Evolutionary conservation across 805 yeast species (phyloP).

Genomic region (Komagataella pseudopastoris): DNA sequence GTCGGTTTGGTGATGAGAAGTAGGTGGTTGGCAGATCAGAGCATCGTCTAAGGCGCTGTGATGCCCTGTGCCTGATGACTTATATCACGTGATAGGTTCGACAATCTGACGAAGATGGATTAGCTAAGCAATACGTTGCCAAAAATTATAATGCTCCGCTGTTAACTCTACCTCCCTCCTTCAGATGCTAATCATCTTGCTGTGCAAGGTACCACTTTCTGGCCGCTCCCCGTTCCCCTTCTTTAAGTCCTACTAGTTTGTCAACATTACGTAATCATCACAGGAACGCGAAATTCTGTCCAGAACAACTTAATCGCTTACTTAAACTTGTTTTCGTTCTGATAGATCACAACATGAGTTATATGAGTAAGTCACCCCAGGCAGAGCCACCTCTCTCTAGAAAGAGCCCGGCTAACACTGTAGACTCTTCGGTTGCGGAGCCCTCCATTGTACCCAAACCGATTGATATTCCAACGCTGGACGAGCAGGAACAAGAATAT

Average conservation of each 20-base stretch:
- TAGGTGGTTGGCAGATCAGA: neutral
- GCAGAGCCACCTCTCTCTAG: neutral
- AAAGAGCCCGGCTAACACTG: neutral
- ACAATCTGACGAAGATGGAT: too few species aligned
- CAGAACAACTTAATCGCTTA: neutral
- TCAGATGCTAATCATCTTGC: too few species aligned
- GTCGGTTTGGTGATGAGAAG: neutral
- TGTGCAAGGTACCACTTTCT: too few species aligned
- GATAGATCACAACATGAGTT: neutral
- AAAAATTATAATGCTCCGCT: too few species aligned
- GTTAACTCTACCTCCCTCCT: too few species aligned
- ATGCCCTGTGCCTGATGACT: too few species aligned
- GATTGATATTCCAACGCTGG: conserved; percentile 15
- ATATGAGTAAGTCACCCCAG: neutral
- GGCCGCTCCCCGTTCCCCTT: neutral
- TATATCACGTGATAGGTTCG: too few species aligned
- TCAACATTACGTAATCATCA: neutral
- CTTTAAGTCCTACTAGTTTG: neutral
- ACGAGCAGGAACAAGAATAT: conserved; percentile 19
- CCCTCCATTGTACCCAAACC: conserved; percentile 9
- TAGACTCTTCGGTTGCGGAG: neutral
- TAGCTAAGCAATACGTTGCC: too few species aligned
- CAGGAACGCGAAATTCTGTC: neutral
- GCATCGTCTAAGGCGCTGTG: neutral
- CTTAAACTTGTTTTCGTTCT: neutral